These are phyloP conservation scores for Vitis cinerea DNA, from an alignment of 164 flowering plant genomes.

Conservation along the genomic window DNA sequence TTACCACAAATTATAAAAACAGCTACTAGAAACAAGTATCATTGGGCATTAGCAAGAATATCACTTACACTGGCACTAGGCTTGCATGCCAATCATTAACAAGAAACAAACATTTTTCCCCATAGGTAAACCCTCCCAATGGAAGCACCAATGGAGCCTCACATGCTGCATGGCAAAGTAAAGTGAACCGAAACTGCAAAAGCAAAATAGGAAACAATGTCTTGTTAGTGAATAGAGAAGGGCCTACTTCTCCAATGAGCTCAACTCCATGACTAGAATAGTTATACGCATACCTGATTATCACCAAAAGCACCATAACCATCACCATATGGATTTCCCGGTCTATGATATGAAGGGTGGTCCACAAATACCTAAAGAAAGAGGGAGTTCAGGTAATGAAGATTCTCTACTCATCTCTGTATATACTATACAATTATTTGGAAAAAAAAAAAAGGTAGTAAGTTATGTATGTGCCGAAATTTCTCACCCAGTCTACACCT, in stretches of 20 bases:
- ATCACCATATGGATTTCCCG: constrained; percentile 96
- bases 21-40: neutral
- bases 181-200: constrained; percentile 83
- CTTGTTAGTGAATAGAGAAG: neutral
- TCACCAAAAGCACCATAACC: constrained; percentile 83
- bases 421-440: too few relatives aligned
- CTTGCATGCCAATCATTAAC: constrained; percentile 98
- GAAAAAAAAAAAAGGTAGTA: neutral
- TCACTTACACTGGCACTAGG: constrained; percentile 86
- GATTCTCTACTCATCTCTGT: neutral
- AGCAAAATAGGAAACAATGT: constrained; percentile 14
- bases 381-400: neutral
- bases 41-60: neutral
- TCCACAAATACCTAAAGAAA: constrained; percentile 79
- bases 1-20: neutral
- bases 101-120: constrained; percentile 87
- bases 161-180: constrained; percentile 96
- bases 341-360: constrained; percentile 84
- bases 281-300: constrained; percentile 67
- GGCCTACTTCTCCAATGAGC: neutral
- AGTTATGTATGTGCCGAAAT: neutral
- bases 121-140: constrained; percentile 84
- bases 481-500: constrained; percentile 95
- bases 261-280: constrained; percentile 1
- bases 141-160: constrained; percentile 97